A percentile compares a stretch with the other conserved stretches of the same genome.
Evolutionary conservation across 495 filamentous ascomycete genomes (phyloP).

Genomic region (Copromyces sp.): DNA sequence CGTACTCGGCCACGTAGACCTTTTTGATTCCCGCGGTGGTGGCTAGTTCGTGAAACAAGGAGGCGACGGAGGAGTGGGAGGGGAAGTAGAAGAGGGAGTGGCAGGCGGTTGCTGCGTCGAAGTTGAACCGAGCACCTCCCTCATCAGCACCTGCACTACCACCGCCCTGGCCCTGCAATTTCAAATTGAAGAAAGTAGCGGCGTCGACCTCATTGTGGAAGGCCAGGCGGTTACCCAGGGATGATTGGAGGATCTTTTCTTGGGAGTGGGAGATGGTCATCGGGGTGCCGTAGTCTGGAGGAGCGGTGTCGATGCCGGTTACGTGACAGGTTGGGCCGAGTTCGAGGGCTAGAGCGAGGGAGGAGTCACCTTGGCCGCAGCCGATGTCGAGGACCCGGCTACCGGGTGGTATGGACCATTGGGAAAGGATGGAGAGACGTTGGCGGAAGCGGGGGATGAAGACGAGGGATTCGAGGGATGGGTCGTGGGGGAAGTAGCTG

Average conservation of each 20-base stretch:
- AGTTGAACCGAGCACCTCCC: background rate
- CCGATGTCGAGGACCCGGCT: constrained; percentile 42
- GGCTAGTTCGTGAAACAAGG: constrained; percentile 24
- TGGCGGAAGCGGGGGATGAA: background rate
- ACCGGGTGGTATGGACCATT: constrained; percentile 20
- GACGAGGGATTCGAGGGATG: background rate
- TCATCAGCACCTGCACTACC: no score
- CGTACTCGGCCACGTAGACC: constrained; percentile 34
- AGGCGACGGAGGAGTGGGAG: constrained; percentile 16
- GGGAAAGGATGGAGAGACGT: background rate
- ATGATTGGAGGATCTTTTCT: constrained; percentile 21
- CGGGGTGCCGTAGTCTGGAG: constrained; percentile 37
- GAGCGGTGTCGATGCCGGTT: constrained; percentile 40
- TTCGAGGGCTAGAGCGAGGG: constrained; percentile 34
- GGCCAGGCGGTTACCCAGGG: constrained; percentile 27
- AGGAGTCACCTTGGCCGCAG: constrained; percentile 45
- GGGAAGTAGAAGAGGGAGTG: constrained; percentile 45
- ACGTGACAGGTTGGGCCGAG: constrained; percentile 34
- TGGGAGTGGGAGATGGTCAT: constrained; percentile 22
- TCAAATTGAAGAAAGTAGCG: constrained; percentile 13
- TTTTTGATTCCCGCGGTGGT: constrained; percentile 16
- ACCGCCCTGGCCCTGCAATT: no score
- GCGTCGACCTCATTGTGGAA: constrained; percentile 24
- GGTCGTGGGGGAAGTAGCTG: background rate
- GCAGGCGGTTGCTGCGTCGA: background rate